A percentile compares a stretch with the other conserved stretches of the same genome.
These are phyloP conservation scores for Mycena vitilis DNA, from an alignment of 768 basidiomycete species.

Conservation along the genomic window DNA sequence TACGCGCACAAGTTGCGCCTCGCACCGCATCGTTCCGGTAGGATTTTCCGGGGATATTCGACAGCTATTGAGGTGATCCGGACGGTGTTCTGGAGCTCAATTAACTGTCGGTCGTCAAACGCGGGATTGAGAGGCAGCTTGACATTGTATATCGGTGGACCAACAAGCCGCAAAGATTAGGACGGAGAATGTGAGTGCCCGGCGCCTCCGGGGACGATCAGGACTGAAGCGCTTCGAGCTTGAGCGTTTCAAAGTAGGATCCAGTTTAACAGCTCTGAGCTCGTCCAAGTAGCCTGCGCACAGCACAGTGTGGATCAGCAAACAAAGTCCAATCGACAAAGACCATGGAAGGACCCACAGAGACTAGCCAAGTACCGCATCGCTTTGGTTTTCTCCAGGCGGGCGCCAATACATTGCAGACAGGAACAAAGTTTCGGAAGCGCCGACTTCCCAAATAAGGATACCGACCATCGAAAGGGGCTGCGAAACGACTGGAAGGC, in stretches of 20 bases:
- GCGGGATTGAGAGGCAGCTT: conserved; percentile 1
- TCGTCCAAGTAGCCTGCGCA: background rate
- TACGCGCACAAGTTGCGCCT: too few relatives aligned
- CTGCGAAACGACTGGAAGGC: conserved; percentile 5
- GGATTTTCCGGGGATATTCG: background rate
- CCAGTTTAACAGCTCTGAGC: background rate
- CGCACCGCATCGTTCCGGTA: too few relatives aligned
- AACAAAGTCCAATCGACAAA: background rate
- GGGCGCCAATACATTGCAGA: background rate
- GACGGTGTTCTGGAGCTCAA: background rate
- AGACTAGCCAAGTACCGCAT: background rate
- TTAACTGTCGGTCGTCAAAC: background rate
- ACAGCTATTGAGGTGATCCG: background rate
- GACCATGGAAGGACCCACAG: background rate
- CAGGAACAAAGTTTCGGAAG: background rate
- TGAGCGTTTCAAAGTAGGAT: background rate
- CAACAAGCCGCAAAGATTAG: conserved; percentile 8
- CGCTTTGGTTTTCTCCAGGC: background rate
- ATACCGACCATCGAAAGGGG: background rate
- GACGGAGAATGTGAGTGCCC: background rate
- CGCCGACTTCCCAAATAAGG: conserved; percentile 7
- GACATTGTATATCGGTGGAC: conserved; percentile 11
- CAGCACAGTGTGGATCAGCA: conserved; percentile 5
- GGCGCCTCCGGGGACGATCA: background rate
- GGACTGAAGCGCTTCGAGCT: background rate